Percentiles rank a stretch among this genome's conserved stretches.
Evolutionary conservation across 495 filamentous ascomycete species (phyloP).

Genomic region (Halenospora varia): DNA sequence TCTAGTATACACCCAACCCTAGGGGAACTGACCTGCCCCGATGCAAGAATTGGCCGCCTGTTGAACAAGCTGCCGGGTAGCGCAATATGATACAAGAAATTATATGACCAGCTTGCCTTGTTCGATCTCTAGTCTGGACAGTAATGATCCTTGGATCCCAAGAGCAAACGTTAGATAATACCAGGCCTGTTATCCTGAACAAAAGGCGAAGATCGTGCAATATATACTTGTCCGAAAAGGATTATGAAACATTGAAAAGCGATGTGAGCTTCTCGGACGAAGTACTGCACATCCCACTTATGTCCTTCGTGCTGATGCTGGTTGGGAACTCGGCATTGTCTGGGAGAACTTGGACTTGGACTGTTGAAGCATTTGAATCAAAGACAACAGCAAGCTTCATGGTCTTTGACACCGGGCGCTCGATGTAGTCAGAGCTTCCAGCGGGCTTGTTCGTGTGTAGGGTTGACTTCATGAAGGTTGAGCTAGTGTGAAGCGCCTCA

Average conservation of each 20-base stretch:
- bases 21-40: no score
- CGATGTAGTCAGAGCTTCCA: slow-evolving; percentile 60
- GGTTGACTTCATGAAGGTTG: slow-evolving; percentile 49
- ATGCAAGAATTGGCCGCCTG: no score
- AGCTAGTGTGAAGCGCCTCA: slow-evolving; percentile 54
- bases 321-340: slow-evolving; percentile 28
- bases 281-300: slow-evolving; percentile 28
- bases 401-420: slow-evolving; percentile 45
- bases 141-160: not conserved
- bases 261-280: slow-evolving; percentile 22
- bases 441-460: slow-evolving; percentile 53
- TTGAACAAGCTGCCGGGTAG: not conserved
- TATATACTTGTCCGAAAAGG: no score
- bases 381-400: slow-evolving; percentile 61
- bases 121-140: not conserved
- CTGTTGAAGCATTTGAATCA: slow-evolving; percentile 33
- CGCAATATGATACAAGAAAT: not conserved
- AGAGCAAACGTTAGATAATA: not conserved
- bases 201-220: no score
- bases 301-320: slow-evolving; percentile 28
- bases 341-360: slow-evolving; percentile 37
- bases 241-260: slow-evolving; percentile 26
- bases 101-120: not conserved
- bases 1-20: not conserved
- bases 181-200: no score